Evolutionary conservation across 495 filamentous ascomycete genomes (phyloP).

Genomic region (Neurospora cerealis): DNA sequence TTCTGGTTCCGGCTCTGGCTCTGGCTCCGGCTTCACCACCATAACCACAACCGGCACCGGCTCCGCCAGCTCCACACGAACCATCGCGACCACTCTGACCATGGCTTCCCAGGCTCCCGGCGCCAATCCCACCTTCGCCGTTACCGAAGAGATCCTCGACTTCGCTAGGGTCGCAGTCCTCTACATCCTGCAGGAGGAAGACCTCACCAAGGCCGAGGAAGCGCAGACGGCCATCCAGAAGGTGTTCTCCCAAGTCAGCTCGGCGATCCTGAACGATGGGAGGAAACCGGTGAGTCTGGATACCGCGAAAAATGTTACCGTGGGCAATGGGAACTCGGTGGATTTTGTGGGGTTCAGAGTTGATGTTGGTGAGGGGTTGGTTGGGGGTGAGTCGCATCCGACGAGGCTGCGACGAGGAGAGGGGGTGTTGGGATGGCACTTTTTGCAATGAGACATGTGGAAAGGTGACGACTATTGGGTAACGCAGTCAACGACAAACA

Average conservation of each 20-base stretch:
- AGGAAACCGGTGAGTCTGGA: constrained; percentile 15
- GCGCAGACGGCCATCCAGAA: constrained; percentile 49
- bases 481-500: background rate
- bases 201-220: constrained; percentile 39
- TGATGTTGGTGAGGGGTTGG: background rate
- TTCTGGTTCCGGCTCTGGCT: background rate
- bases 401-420: background rate
- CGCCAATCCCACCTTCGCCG: constrained; percentile 23
- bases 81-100: constrained; percentile 18
- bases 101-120: constrained; percentile 16
- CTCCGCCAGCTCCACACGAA: constrained; percentile 11
- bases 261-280: constrained; percentile 12
- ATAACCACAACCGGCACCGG: constrained; percentile 18
- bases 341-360: constrained; percentile 34
- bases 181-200: constrained; percentile 49
- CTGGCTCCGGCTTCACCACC: constrained; percentile 15
- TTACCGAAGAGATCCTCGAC: constrained; percentile 46
- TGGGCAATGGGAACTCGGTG: constrained; percentile 33
- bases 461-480: background rate
- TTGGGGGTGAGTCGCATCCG: constrained; percentile 1
- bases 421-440: background rate
- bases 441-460: background rate
- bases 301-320: constrained; percentile 30
- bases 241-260: constrained; percentile 30
- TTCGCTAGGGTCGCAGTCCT: constrained; percentile 58